Evolutionary conservation across 306 rosid genomes (phyloP).

Genomic region (Pyrus betulifolia): DNA sequence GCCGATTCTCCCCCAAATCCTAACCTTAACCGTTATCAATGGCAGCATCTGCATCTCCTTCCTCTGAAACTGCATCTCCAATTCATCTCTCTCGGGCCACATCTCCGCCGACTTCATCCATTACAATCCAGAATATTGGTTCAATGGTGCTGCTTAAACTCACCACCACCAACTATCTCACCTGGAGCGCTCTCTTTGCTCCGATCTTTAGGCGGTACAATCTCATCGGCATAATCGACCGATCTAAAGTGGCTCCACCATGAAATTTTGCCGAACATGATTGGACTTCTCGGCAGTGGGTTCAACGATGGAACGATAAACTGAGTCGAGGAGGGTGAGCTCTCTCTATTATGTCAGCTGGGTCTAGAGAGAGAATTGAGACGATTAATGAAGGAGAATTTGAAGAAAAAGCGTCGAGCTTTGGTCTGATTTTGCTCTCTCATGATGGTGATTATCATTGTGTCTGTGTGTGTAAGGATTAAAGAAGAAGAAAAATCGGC

Average conservation of each 20-base stretch:
- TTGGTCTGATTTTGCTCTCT: conserved; percentile 11
- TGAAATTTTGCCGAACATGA: conserved; percentile 35
- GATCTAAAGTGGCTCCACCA: not conserved
- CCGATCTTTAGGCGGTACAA: no score
- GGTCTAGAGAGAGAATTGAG: conserved; percentile 1
- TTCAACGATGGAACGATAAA: conserved; percentile 82
- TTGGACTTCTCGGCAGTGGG: conserved; percentile 12
- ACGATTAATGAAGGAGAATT: conserved; percentile 38
- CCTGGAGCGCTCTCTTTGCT: no score
- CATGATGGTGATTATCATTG: not conserved
- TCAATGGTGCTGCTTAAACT: no score
- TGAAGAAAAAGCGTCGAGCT: conserved; percentile 21
- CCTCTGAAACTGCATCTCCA: no score
- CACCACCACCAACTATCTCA: no score
- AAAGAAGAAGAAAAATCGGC: conserved; percentile 26
- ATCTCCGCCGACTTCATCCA: no score
- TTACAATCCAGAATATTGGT: no score
- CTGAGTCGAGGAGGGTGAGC: conserved; percentile 62
- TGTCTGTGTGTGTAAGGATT: not conserved
- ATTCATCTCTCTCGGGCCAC: accelerated
- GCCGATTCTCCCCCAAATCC: no score
- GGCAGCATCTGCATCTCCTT: no score
- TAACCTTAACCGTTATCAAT: no score
- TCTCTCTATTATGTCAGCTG: conserved; percentile 40
- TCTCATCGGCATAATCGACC: no score